Conservation (phyloP, 2,329 filamentous ascomycete species). For the Fusarium burgessii region DNA sequence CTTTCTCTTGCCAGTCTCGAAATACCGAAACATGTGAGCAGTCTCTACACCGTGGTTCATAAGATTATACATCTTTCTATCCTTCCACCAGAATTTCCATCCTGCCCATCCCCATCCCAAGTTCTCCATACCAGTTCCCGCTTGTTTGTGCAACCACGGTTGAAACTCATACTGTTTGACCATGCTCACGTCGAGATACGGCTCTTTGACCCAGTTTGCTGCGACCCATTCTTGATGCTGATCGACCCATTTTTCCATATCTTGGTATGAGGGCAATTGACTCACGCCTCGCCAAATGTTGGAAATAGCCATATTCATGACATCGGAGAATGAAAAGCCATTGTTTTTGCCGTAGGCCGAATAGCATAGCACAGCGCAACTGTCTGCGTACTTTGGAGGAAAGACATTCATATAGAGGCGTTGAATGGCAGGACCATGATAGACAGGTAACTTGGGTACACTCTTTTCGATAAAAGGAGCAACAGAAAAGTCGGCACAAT, state of each 20-base stretch:
- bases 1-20: conserved; percentile 55
- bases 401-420: conserved; percentile 29
- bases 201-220: conserved; percentile 7
- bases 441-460: background rate
- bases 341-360: conserved; percentile 30
- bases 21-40: conserved; percentile 55
- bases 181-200: conserved; percentile 24
- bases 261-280: background rate
- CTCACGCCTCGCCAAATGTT: conserved; percentile 31
- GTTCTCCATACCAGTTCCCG: conserved; percentile 57
- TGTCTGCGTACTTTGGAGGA: conserved; percentile 19
- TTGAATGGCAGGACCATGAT: conserved; percentile 7
- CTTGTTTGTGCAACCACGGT: conserved; percentile 53
- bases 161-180: conserved; percentile 52
- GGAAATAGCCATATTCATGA: conserved; percentile 31
- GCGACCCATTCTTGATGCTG: conserved; percentile 26
- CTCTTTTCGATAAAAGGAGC: conserved; percentile 18
- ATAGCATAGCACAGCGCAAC: conserved; percentile 26
- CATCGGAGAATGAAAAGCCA: conserved; percentile 32
- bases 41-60: conserved; percentile 56
- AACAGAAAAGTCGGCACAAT: conserved; percentile 15
- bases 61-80: conserved; percentile 53
- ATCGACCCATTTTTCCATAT: conserved; percentile 32
- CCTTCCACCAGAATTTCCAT: conserved; percentile 57
- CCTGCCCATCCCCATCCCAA: conserved; percentile 56